Conservation (phyloP, 805 yeast species). For the Candida pseudofarinosa region DNA sequence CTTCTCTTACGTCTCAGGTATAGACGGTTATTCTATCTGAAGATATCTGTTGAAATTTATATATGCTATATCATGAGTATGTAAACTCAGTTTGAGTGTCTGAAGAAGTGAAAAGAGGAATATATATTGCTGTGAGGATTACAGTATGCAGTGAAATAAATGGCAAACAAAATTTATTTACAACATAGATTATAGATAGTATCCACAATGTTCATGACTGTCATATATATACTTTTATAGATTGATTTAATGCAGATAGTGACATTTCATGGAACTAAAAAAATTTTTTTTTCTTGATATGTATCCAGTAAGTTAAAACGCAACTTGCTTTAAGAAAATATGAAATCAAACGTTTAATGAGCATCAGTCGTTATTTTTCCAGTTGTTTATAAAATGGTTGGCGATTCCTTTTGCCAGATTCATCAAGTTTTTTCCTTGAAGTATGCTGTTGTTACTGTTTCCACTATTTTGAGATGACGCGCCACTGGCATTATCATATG, state of each 20-base stretch:
- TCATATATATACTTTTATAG: background rate
- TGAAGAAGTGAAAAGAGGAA: no score
- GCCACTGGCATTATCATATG: background rate
- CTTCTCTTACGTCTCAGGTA: no score
- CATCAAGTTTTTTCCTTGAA: slow-evolving; percentile 16
- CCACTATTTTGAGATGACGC: slow-evolving; percentile 9
- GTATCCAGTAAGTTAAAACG: background rate
- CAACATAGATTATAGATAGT: background rate
- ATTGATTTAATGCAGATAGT: background rate
- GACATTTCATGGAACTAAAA: background rate
- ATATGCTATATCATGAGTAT: background rate
- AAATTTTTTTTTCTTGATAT: background rate
- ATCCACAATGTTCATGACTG: background rate
- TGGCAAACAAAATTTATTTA: background rate
- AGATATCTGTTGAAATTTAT: background rate
- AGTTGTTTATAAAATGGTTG: slow-evolving; percentile 26
- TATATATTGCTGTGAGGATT: no score
- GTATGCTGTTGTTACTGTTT: slow-evolving; percentile 7
- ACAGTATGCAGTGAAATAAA: no score
- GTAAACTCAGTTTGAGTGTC: no score
- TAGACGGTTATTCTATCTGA: no score
- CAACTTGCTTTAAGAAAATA: no score
- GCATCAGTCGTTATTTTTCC: slow-evolving; percentile 15
- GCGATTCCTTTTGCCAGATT: slow-evolving; percentile 37
- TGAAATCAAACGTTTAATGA: slow-evolving; percentile 4